Conservation (phyloP, 208 protist species). For the Trypanosoma platydactyli region DNA sequence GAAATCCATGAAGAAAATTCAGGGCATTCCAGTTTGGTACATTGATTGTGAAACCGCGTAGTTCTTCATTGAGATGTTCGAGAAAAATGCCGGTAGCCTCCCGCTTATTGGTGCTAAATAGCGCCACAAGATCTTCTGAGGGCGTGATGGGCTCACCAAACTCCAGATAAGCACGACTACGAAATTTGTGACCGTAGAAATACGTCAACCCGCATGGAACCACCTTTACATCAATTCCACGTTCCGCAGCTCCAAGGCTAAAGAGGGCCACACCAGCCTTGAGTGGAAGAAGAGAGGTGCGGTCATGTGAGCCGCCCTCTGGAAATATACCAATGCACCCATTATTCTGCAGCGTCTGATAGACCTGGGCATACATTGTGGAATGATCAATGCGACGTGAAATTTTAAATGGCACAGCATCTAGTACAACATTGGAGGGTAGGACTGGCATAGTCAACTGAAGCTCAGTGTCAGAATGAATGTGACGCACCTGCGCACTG, state of each 20-base stretch:
- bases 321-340: conserved; percentile 95
- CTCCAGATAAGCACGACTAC: conserved; percentile 87
- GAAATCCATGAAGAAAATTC: conserved; percentile 88
- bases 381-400: conserved; percentile 91
- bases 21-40: conserved; percentile 90
- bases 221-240: conserved; percentile 76
- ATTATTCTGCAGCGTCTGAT: conserved; percentile 78
- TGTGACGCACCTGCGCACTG: conserved; percentile 61
- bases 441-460: conserved; percentile 69
- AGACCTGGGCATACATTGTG: conserved; percentile 89
- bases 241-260: conserved; percentile 87
- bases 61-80: conserved; percentile 74
- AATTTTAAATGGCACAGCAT: conserved; percentile 63
- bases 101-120: conserved; percentile 82
- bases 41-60: conserved; percentile 87
- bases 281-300: conserved; percentile 92
- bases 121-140: conserved; percentile 57
- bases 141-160: conserved; percentile 85
- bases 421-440: conserved; percentile 41
- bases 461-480: conserved; percentile 70
- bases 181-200: conserved; percentile 92
- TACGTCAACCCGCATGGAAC: conserved; percentile 93
- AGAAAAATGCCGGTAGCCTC: conserved; percentile 81
- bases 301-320: conserved; percentile 95
- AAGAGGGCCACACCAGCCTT: conserved; percentile 95